These are phyloP conservation scores for Syzygium jambos DNA, from an alignment of 345 rosid species.

Conservation along the genomic window DNA sequence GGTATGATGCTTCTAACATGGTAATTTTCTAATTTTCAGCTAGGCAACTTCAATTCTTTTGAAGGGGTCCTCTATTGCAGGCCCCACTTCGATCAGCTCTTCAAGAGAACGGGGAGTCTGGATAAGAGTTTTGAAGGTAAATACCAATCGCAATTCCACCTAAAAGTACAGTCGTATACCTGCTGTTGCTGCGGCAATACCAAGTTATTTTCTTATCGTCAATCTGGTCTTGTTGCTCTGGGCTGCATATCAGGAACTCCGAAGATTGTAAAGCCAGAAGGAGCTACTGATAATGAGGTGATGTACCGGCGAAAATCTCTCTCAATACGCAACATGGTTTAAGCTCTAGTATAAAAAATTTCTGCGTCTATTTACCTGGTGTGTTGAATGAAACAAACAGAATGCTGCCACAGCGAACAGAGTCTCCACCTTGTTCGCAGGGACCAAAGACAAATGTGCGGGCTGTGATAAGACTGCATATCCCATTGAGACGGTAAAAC, in stretches of 20 bases:
- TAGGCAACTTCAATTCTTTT: constrained; percentile 48
- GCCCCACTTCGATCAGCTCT: constrained; percentile 60
- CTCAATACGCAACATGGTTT: not conserved
- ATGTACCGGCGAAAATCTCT: not conserved
- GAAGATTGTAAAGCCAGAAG: constrained; percentile 45
- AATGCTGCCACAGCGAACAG: constrained; percentile 16
- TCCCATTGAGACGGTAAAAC: constrained; percentile 50
- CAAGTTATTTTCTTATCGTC: not conserved
- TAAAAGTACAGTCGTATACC: not conserved
- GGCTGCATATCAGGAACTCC: constrained; percentile 35
- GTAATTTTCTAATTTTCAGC: constrained; percentile 17
- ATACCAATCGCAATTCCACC: not conserved
- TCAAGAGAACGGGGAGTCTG: constrained; percentile 61
- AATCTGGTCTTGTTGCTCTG: not conserved
- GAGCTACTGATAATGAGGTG: constrained; percentile 37
- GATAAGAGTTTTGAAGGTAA: constrained; percentile 62
- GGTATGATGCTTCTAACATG: not conserved
- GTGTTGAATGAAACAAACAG: not conserved
- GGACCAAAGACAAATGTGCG: constrained; percentile 49
- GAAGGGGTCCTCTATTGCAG: constrained; percentile 67
- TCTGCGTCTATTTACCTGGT: not conserved
- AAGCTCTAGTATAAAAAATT: not conserved
- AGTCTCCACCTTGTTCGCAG: constrained; percentile 35
- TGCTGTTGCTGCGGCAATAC: not conserved
- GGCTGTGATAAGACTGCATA: constrained; percentile 42